Evolutionary conservation across 1,284 basidiomycete species (phyloP).

Genomic region (Ustilago nuda): DNA sequence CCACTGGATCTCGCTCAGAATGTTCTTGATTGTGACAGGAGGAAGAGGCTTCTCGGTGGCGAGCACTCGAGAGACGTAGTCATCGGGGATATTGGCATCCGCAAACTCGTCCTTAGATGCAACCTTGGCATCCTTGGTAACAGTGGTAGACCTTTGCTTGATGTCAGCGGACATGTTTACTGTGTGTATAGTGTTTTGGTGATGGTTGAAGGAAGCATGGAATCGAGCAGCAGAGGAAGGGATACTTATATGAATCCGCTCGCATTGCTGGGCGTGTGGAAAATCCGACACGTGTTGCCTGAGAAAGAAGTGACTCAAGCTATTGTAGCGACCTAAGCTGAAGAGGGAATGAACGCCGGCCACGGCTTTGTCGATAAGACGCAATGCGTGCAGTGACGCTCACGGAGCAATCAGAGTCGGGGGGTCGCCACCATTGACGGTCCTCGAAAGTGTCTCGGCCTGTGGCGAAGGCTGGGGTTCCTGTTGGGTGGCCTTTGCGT

Average conservation of each 20-base stretch:
- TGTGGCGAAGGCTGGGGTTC: neutral
- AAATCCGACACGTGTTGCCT: neutral
- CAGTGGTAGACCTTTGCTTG: constrained; percentile 45
- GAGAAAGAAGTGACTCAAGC: neutral
- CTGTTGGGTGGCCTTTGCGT: neutral
- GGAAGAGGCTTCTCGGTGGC: constrained; percentile 61
- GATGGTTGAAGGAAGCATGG: neutral
- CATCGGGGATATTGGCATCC: constrained; percentile 63
- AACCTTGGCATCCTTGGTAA: constrained; percentile 44
- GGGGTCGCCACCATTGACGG: neutral
- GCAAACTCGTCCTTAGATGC: constrained; percentile 55
- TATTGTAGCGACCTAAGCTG: neutral
- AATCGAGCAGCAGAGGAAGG: neutral
- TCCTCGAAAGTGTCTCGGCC: neutral
- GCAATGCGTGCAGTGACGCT: neutral
- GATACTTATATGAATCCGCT: constrained; percentile 16
- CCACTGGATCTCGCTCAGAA: constrained; percentile 67
- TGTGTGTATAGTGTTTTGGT: neutral
- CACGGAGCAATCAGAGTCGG: neutral
- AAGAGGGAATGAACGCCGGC: neutral
- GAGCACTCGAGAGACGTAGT: constrained; percentile 61
- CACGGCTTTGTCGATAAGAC: neutral
- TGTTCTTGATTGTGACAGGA: constrained; percentile 62
- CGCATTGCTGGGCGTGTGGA: neutral
- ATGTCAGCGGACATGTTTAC: constrained; percentile 44